Evolutionary conservation across 1,139 yeast genomes (phyloP).

Genomic region (Arxiozyma slooffiae): DNA sequence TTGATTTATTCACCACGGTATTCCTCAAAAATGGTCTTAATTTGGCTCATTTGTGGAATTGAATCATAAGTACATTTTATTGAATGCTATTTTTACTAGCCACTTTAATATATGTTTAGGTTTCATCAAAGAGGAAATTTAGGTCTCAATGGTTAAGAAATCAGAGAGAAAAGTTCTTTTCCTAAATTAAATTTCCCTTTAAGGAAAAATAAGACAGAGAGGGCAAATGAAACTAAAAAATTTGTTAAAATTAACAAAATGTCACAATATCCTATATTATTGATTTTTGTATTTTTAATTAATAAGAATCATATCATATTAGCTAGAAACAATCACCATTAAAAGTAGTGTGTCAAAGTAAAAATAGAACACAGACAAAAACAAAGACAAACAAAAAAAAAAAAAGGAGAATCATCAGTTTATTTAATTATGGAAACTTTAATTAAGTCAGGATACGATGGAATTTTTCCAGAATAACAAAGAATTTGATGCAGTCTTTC

Average conservation of each 20-base stretch:
- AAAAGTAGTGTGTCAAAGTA: no score
- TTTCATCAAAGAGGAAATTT: no score
- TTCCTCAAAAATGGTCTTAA: no score
- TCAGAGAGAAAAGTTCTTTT: not conserved
- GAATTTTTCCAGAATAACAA: not conserved
- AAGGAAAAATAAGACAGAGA: not conserved
- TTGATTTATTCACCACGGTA: not conserved
- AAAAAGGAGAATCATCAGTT: not conserved
- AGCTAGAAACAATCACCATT: no score
- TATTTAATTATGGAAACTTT: not conserved
- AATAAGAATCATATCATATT: no score
- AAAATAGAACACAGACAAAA: no score
- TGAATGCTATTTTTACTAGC: not conserved
- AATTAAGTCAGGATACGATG: not conserved
- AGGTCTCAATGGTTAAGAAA: not conserved
- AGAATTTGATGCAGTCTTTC: conserved; percentile 1
- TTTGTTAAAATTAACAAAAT: not conserved
- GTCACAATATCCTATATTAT: not conserved
- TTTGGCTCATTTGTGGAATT: no score
- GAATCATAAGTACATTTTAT: no score
- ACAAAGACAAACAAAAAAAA: no score
- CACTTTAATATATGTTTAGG: not conserved
- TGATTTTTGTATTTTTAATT: no score
- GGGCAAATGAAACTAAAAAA: not conserved
- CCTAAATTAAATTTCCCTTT: not conserved